These are phyloP conservation scores for Chimonanthus praecox DNA, from an alignment of 164 flowering plant species.

Conservation along the genomic window DNA sequence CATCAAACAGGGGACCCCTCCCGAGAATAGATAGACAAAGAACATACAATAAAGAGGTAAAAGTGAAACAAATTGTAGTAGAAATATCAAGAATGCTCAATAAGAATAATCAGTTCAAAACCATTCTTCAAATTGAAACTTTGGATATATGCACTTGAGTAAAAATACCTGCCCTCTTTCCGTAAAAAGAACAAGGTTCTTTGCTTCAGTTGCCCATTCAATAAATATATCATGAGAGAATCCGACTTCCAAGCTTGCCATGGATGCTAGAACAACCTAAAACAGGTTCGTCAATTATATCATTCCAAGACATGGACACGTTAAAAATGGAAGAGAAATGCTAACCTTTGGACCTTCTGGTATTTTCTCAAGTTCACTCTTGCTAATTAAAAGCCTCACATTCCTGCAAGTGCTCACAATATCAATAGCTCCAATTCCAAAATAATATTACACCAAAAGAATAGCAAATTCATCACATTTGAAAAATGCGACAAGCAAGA, in stretches of 20 bases:
- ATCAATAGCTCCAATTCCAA: neutral
- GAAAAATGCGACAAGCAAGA: too few relatives aligned
- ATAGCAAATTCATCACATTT: too few relatives aligned
- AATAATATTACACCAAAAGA: neutral
- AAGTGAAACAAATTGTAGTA: neutral
- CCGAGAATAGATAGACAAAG: neutral
- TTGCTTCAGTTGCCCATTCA: conserved; percentile 87
- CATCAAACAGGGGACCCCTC: neutral
- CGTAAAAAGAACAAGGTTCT: conserved; percentile 87
- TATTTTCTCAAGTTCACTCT: conserved; percentile 76
- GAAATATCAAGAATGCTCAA: neutral
- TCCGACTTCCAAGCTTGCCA: conserved; percentile 96
- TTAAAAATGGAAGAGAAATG: neutral
- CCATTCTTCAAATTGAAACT: neutral
- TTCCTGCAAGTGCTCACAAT: conserved; percentile 42
- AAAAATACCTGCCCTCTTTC: conserved; percentile 87
- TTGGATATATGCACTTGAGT: neutral
- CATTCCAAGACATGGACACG: neutral
- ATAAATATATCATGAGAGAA: conserved; percentile 93
- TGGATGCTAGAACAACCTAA: conserved; percentile 90
- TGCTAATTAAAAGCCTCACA: conserved; percentile 65
- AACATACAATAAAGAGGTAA: neutral
- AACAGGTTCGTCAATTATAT: conserved; percentile 16
- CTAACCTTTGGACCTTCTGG: conserved; percentile 94
- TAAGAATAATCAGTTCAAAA: neutral